phyloP scores from a whole-genome alignment of 192 early-diverging fungal genomes.

The Coemansia sp. region DNA sequence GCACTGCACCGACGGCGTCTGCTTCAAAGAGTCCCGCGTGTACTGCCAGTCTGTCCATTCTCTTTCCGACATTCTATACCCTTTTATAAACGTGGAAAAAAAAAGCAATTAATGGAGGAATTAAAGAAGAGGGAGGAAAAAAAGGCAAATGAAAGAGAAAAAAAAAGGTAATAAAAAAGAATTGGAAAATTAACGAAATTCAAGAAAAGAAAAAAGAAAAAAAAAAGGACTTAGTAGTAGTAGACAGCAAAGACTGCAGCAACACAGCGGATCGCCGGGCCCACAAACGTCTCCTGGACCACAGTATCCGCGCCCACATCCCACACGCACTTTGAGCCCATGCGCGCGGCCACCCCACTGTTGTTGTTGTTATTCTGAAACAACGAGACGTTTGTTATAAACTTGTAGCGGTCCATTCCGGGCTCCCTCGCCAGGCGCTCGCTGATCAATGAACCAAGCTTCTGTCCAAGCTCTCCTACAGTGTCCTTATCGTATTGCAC shows the following conservation, averaged over 20 bases:
- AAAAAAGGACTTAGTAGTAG: constrained; percentile 9
- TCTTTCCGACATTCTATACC: constrained; percentile 14
- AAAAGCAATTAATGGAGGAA: too few species aligned
- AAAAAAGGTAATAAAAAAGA: constrained; percentile 10
- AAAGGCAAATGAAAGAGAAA: too few species aligned
- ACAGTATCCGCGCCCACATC: constrained; percentile 22
- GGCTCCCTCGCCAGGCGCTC: constrained; percentile 17
- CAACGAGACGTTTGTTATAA: constrained; percentile 31
- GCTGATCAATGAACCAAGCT: constrained; percentile 24
- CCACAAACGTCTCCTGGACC: constrained; percentile 24
- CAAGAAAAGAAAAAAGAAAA: neutral
- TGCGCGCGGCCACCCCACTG: constrained; percentile 36
- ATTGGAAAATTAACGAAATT: neutral
- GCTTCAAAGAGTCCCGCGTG: constrained; percentile 50
- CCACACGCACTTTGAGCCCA: constrained; percentile 27
- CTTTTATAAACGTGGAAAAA: constrained; percentile 1
- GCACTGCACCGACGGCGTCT: constrained; percentile 53
- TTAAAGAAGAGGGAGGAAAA: too few species aligned
- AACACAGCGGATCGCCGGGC: constrained; percentile 21
- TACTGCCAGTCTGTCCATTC: constrained; percentile 53
- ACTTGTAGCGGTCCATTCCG: constrained; percentile 42
- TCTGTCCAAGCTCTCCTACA: constrained; percentile 12
- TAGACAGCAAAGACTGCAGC: constrained; percentile 30
- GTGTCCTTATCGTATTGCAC: constrained; percentile 18
- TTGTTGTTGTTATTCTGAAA: constrained; percentile 29